These are phyloP conservation scores for Fusarium sp. DNA, from an alignment of 2,329 filamentous ascomycete species.

Conservation along the genomic window DNA sequence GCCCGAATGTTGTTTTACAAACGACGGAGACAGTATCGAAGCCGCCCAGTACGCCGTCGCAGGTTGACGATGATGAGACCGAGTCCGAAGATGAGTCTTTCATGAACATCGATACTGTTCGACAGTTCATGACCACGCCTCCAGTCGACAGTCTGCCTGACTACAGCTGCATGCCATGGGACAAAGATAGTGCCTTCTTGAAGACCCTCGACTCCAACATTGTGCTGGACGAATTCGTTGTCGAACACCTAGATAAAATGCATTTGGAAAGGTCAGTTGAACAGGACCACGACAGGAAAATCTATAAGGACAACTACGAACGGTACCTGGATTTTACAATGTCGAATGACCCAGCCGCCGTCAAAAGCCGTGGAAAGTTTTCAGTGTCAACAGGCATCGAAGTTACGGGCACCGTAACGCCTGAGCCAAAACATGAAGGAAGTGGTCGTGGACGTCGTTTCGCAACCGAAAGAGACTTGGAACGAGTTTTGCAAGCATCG, in stretches of 20 bases:
- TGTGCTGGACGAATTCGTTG: conserved; percentile 60
- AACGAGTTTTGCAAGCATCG: conserved; percentile 78
- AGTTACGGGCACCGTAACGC: conserved; percentile 54
- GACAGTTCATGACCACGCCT: conserved; percentile 66
- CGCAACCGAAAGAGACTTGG: conserved; percentile 79
- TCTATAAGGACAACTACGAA: conserved; percentile 63
- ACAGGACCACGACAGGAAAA: conserved; percentile 55
- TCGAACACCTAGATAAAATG: conserved; percentile 59
- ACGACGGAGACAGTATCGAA: conserved; percentile 51
- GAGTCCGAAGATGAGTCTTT: conserved; percentile 67
- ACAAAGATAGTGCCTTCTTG: conserved; percentile 60
- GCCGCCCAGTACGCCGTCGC: conserved; percentile 62
- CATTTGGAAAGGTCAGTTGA: conserved; percentile 52
- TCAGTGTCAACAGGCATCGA: conserved; percentile 55
- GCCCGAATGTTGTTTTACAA: conserved; percentile 42
- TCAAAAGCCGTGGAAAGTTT: conserved; percentile 68
- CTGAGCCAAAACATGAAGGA: conserved; percentile 69
- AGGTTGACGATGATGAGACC: conserved; percentile 65
- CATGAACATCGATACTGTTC: conserved; percentile 61
- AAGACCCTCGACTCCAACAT: conserved; percentile 56
- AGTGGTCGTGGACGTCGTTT: conserved; percentile 68
- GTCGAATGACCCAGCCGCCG: conserved; percentile 66
- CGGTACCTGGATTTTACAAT: conserved; percentile 67
- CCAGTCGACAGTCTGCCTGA: conserved; percentile 66
- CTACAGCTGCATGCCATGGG: conserved; percentile 61